A percentile compares a stretch with the other conserved stretches of the same genome.
phyloP scores from a whole-genome alignment of 176 grass and related monocot genomes.

The Cocos nucifera region DNA sequence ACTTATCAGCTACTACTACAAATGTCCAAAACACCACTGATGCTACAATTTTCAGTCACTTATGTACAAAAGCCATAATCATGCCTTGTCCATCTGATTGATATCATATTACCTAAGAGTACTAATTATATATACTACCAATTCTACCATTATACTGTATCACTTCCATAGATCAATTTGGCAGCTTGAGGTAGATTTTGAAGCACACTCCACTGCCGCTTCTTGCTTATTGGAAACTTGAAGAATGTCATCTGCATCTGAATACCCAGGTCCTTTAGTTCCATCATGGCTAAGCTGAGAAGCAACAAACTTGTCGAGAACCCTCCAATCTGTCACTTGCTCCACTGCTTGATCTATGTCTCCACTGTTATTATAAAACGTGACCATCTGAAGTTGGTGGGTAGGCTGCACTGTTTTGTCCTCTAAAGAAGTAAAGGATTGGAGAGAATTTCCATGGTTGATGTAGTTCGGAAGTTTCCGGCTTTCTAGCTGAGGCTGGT shows the following conservation, averaged over 20 bases:
- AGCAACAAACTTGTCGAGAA: constrained; percentile 88
- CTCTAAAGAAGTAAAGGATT: constrained; percentile 25
- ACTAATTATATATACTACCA: background rate
- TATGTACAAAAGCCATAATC: constrained; percentile 6
- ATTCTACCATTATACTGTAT: constrained; percentile 3
- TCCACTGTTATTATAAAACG: background rate
- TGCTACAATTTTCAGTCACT: background rate
- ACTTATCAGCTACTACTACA: too few relatives aligned
- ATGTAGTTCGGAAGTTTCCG: constrained; percentile 35
- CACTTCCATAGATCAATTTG: constrained; percentile 94
- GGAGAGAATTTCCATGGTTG: constrained; percentile 18
- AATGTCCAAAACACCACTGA: too few relatives aligned
- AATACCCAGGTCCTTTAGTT: constrained; percentile 35
- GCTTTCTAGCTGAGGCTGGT: constrained; percentile 51
- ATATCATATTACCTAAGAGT: constrained; percentile 21
- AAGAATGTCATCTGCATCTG: constrained; percentile 44
- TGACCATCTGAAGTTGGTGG: constrained; percentile 25
- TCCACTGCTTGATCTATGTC: constrained; percentile 4
- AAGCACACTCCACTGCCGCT: constrained; percentile 42
- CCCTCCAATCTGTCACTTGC: constrained; percentile 46
- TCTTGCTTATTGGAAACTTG: constrained; percentile 63
- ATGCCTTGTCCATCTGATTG: constrained; percentile 21
- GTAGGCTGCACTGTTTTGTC: constrained; percentile 33
- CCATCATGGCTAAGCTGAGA: constrained; percentile 85
- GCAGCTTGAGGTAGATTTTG: constrained; percentile 70